These are phyloP conservation scores for Lepiota venenata DNA, from an alignment of 768 basidiomycete species.

Conservation along the genomic window DNA sequence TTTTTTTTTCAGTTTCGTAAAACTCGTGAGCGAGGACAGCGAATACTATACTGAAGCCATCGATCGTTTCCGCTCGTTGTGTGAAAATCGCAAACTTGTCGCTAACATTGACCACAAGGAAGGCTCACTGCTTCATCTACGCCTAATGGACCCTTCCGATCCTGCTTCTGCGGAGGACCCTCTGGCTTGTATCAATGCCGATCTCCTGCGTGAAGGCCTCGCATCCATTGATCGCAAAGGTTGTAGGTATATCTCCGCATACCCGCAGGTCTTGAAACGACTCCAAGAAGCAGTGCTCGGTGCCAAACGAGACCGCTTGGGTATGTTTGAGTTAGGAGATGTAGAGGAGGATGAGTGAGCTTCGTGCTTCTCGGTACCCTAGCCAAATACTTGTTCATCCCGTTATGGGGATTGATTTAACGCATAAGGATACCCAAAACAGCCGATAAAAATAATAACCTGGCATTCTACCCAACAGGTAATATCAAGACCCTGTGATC, in stretches of 20 bases:
- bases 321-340: constrained; percentile 93
- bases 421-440: neutral
- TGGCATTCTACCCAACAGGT: no score
- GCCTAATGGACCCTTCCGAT: constrained; percentile 88
- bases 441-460: no score
- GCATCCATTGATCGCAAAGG: constrained; percentile 76
- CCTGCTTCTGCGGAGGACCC: constrained; percentile 66
- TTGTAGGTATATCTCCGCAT: constrained; percentile 67
- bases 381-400: neutral
- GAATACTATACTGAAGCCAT: constrained; percentile 87
- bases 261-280: constrained; percentile 64
- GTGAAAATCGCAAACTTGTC: constrained; percentile 92
- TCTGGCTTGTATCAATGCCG: constrained; percentile 80
- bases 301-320: constrained; percentile 73
- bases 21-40: constrained; percentile 72
- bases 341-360: constrained; percentile 71
- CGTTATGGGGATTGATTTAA: no score
- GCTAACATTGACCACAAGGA: constrained; percentile 94
- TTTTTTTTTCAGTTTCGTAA: constrained; percentile 65
- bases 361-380: neutral
- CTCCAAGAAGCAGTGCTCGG: constrained; percentile 55
- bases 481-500: neutral
- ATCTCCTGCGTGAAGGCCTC: constrained; percentile 85
- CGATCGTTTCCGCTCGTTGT: constrained; percentile 79
- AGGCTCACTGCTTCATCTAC: constrained; percentile 74